phyloP scores from a whole-genome alignment of 305 asterid genomes.

The Petunia hybrid region DNA sequence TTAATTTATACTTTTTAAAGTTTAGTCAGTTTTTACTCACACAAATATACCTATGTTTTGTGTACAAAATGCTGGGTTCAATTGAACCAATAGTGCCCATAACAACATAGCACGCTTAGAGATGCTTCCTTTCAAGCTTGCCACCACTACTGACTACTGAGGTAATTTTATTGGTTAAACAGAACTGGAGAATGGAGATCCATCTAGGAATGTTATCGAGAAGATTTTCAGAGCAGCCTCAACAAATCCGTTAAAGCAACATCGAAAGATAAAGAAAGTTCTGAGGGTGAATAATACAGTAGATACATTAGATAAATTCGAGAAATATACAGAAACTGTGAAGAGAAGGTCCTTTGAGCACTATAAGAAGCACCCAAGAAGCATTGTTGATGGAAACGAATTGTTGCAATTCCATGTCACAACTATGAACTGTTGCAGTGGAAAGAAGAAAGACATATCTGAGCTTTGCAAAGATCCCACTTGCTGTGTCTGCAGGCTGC shows the following conservation, averaged over 20 bases:
- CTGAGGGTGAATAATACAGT: constrained; percentile 42
- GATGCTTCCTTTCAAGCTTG: not conserved
- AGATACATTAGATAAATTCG: constrained; percentile 39
- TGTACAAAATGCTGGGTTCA: no score
- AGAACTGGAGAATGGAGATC: constrained; percentile 44
- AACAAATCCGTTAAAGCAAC: constrained; percentile 32
- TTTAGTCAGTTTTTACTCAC: no score
- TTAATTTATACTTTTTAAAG: no score
- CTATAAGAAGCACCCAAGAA: constrained; percentile 40
- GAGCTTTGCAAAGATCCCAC: constrained; percentile 33
- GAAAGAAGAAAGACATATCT: not conserved
- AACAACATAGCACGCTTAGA: not conserved
- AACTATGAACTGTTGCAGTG: constrained; percentile 45
- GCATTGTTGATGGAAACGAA: constrained; percentile 47
- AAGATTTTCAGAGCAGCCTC: constrained; percentile 41
- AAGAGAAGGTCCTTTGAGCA: constrained; percentile 35
- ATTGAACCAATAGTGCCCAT: no score
- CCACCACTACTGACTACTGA: not conserved
- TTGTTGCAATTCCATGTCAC: constrained; percentile 48
- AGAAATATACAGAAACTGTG: constrained; percentile 41
- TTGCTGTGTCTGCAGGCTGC: constrained; percentile 44
- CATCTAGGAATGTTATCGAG: constrained; percentile 45
- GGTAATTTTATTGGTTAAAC: not conserved
- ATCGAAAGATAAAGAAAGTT: constrained; percentile 37
- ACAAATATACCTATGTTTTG: no score